Conservation (phyloP, 2,329 filamentous ascomycete species). For the Pseudofabraea citricarpa region DNA sequence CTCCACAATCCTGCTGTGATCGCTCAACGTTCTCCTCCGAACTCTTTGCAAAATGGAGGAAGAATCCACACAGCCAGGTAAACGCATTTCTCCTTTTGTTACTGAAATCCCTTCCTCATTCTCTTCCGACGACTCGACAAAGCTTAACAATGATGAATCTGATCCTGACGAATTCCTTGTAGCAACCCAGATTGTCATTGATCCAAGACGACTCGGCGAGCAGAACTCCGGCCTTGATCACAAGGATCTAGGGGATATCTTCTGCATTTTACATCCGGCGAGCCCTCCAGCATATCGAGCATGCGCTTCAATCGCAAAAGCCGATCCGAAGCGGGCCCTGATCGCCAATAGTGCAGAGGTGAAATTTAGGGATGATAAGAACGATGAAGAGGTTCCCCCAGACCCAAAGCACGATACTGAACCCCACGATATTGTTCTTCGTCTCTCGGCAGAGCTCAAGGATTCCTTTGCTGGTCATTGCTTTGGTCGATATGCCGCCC, state of each 20-base stretch:
- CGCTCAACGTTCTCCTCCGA: slow-evolving; percentile 5
- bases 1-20: slow-evolving; percentile 5
- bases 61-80: slow-evolving; percentile 25
- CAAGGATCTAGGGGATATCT: slow-evolving; percentile 79
- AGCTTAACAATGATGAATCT: slow-evolving; percentile 9
- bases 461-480: slow-evolving; percentile 69
- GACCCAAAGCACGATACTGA: slow-evolving; percentile 14
- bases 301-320: slow-evolving; percentile 43
- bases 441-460: slow-evolving; percentile 70
- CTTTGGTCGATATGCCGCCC: slow-evolving; percentile 71
- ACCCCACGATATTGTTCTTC: slow-evolving; percentile 65
- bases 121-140: neutral
- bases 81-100: slow-evolving; percentile 3
- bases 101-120: neutral
- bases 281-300: slow-evolving; percentile 69
- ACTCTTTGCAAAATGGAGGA: slow-evolving; percentile 20
- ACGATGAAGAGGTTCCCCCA: slow-evolving; percentile 11
- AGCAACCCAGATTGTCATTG: slow-evolving; percentile 76
- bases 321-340: slow-evolving; percentile 56
- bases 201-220: slow-evolving; percentile 73
- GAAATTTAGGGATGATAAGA: slow-evolving; percentile 18
- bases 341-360: slow-evolving; percentile 42
- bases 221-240: slow-evolving; percentile 80
- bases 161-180: slow-evolving; percentile 16
- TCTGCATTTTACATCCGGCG: slow-evolving; percentile 81